Base-by-base conservation (phyloP, 352 stramenopile genomes). In the Achlya hypogyna region DNA sequence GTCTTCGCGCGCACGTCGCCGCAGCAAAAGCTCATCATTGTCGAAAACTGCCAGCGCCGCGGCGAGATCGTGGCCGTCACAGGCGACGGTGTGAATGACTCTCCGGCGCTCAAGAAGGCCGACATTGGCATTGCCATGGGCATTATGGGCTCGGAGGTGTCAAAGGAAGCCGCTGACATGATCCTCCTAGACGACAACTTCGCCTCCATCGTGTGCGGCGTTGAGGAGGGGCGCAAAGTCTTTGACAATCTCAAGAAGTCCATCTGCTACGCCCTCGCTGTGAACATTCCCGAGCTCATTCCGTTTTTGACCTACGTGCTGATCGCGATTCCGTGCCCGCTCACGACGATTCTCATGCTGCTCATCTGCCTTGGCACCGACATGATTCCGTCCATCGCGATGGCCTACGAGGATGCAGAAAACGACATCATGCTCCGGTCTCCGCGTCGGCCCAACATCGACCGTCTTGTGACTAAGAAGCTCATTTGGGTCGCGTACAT, bases 101-200 rank as follows among this genome's bases (percentile, higher is more conserved):
- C 96, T 23, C 96, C 96, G 23, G 96, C 96, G 20, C 77, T 99
- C 0, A 98, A 98, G 76, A 91, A 96, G 71, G 96, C 96, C 1
- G 92, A 99, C 66, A 98, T 99, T 74, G 96, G 96, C 76, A 94
- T 99, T 65, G 95, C 96, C 1, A 99, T 99, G 96, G 96, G 95
- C 56, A 98, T 97, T 71, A 96, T 93, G 76, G 96, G 96, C 67
- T 98, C 95, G 43, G 93, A 96, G 52, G 96, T 99, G 20, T 95
- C 95, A 40, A 97, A 97, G 69, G 84, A 97, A 68, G 91, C 91
- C 16, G 91, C 95, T 29, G 89, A 98, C 65, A 97, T 98, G 88
- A 96, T 98, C 72, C 71, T 98, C 22, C 69, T 97, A 32, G 86
- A 99, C 82, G 95, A 99, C 77, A 98, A 98, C 81, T 99, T 99